Evolutionary conservation across 306 rosid genomes (phyloP), one percentile per base, ranked within the genome.

Genomic region (Rubus idaeus): DNA sequence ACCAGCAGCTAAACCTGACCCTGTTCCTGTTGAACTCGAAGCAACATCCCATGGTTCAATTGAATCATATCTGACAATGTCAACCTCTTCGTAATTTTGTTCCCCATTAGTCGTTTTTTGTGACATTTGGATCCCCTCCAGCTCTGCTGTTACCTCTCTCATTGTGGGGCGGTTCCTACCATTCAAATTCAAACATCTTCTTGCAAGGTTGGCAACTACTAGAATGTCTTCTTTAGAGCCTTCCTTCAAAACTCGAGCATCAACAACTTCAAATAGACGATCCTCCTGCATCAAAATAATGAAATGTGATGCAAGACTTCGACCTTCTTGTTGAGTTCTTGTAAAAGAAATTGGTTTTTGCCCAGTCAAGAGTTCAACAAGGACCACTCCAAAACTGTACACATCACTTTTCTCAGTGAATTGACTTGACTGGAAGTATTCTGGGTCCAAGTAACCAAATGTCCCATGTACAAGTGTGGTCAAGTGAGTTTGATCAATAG

Each of bases 111-210:
- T 52, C 17, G 47, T 7, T 37, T 68, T 72, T 12, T 8, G 37
- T 1, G 56, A 3, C n/a, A 40, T 60, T 4, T 52, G 70, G 7
- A 83, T 63, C 47, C 56, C 30, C 45, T 79, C 85, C 17, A 89
- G 68, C 18, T 85, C 88, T 5, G 73, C 70, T 2, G 83, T 78
- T 0, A 85, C 88, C 72, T 87, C 89, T 70, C 70, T 84, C 94
- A 85, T 84, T 1, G 80, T 82, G 13, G 94, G 91, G 10, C 90
- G 82, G 5, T 74, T 82, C 72, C 42, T 86, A n/a, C 94, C 91
- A 13, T 75, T 81, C 76, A 82, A 40, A 46, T 73, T 68, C 75
- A 90, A 60, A 67, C 91, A 87, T 62, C 85, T 80, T 8, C 51
- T 46, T 5, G 87, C 89, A 62, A 89, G 76, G 47, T 77, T 70